phyloP scores from a whole-genome alignment of 345 rosid genomes.

The Psidium guajava region DNA sequence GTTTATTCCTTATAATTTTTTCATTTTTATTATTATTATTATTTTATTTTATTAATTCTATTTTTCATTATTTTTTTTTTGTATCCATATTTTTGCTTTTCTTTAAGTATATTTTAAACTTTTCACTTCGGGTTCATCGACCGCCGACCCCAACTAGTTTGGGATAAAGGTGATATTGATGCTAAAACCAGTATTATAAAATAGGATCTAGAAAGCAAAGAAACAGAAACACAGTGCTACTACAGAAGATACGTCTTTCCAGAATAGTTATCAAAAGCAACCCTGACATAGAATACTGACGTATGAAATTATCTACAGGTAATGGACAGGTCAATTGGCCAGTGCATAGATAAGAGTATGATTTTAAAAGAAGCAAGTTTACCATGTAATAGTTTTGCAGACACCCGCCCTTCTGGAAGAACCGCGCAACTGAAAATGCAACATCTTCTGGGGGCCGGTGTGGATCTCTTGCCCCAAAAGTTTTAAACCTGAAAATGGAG shows the following conservation, averaged over 20 bases:
- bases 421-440: slow-evolving; percentile 83
- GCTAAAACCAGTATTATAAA: background rate
- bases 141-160: too few species aligned
- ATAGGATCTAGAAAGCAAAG: background rate
- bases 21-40: too few species aligned
- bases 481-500: slow-evolving; percentile 55
- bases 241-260: background rate
- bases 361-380: slow-evolving; percentile 2
- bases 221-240: background rate
- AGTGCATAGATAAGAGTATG: background rate
- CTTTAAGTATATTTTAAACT: too few species aligned
- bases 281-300: background rate
- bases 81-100: too few species aligned
- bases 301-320: background rate
- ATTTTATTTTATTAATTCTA: too few species aligned
- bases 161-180: too few species aligned
- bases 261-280: background rate
- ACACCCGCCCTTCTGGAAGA: slow-evolving; percentile 88
- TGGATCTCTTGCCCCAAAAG: slow-evolving; percentile 84
- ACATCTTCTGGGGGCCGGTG: slow-evolving; percentile 87
- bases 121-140: too few species aligned
- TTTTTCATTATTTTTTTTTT: too few species aligned
- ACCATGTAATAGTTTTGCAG: slow-evolving; percentile 94
- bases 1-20: too few species aligned
- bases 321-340: background rate